These are phyloP conservation scores for Thelonectria discophora DNA, from an alignment of 2,329 filamentous ascomycete genomes.

Conservation along the genomic window DNA sequence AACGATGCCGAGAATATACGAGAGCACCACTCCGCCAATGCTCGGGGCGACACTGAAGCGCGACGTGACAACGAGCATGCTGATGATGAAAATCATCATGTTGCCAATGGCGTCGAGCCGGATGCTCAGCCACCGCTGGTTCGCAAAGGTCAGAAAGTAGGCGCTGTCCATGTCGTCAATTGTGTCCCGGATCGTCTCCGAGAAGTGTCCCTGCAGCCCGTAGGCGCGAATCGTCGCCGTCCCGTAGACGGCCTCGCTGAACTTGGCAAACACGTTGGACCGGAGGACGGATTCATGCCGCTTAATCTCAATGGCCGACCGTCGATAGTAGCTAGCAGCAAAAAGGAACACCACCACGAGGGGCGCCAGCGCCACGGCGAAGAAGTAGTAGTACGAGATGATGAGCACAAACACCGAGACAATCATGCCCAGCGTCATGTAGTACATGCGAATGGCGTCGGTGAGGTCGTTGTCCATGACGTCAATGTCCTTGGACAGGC, in stretches of 20 bases:
- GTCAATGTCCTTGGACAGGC: slow-evolving; percentile 94
- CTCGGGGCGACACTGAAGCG: slow-evolving; percentile 86
- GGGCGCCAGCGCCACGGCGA: slow-evolving; percentile 69
- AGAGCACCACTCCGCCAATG: slow-evolving; percentile 86
- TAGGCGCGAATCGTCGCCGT: slow-evolving; percentile 90
- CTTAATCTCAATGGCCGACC: slow-evolving; percentile 92
- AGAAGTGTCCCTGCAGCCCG: slow-evolving; percentile 81
- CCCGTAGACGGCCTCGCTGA: slow-evolving; percentile 85
- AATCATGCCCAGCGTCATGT: slow-evolving; percentile 83
- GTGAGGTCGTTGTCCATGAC: slow-evolving; percentile 94
- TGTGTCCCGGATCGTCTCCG: slow-evolving; percentile 70
- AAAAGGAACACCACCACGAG: slow-evolving; percentile 81
- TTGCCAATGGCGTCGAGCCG: slow-evolving; percentile 87
- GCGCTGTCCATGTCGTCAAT: slow-evolving; percentile 94
- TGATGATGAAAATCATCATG: slow-evolving; percentile 83
- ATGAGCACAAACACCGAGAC: slow-evolving; percentile 85
- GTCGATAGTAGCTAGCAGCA: slow-evolving; percentile 85
- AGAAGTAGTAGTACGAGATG: slow-evolving; percentile 93
- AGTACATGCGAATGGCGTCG: slow-evolving; percentile 91
- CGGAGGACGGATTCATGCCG: slow-evolving; percentile 89
- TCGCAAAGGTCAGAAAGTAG: slow-evolving; percentile 93
- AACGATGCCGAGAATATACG: slow-evolving; percentile 90
- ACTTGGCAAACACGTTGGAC: slow-evolving; percentile 89
- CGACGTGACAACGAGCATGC: slow-evolving; percentile 92
- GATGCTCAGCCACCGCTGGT: slow-evolving; percentile 90